phyloP scores from a whole-genome alignment of 179 eudicot genomes.

The Beta corolliflora region DNA sequence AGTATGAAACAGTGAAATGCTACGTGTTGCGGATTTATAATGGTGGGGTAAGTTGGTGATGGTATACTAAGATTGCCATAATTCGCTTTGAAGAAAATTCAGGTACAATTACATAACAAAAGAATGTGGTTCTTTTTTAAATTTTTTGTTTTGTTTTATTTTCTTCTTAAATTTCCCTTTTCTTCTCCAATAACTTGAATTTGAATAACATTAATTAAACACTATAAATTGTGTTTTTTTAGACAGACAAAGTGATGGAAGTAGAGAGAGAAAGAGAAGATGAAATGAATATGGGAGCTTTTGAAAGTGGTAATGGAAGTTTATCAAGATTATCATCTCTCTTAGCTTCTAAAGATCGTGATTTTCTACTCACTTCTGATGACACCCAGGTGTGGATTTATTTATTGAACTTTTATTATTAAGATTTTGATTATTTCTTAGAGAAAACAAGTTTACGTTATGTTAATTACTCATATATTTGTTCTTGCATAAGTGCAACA shows the following conservation, averaged over 20 bases:
- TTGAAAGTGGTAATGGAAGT: background rate
- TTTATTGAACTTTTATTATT: background rate
- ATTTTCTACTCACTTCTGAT: slow-evolving; percentile 52
- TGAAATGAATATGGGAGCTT: background rate
- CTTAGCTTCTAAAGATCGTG: slow-evolving; percentile 52
- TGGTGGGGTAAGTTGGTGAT: slow-evolving; percentile 16
- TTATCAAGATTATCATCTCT: slow-evolving; percentile 42
- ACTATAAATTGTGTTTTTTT: background rate
- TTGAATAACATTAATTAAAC: background rate
- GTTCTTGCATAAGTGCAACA: too few relatives aligned
- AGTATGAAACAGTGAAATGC: background rate
- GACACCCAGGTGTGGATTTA: slow-evolving; percentile 50
- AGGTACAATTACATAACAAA: background rate
- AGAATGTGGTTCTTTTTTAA: slow-evolving; percentile 25
- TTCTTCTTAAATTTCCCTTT: background rate
- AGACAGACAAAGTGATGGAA: slow-evolving; percentile 15
- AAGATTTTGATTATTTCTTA: background rate
- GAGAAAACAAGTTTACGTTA: too few relatives aligned
- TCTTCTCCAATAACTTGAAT: background rate
- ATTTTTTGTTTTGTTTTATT: background rate
- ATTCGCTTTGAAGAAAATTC: background rate
- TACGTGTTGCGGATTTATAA: slow-evolving; percentile 19
- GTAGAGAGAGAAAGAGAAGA: slow-evolving; percentile 19
- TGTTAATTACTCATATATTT: too few relatives aligned
- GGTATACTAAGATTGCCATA: slow-evolving; percentile 14